Base-by-base conservation (phyloP, 106 monocot species). In the Hemerocallis citrina region DNA sequence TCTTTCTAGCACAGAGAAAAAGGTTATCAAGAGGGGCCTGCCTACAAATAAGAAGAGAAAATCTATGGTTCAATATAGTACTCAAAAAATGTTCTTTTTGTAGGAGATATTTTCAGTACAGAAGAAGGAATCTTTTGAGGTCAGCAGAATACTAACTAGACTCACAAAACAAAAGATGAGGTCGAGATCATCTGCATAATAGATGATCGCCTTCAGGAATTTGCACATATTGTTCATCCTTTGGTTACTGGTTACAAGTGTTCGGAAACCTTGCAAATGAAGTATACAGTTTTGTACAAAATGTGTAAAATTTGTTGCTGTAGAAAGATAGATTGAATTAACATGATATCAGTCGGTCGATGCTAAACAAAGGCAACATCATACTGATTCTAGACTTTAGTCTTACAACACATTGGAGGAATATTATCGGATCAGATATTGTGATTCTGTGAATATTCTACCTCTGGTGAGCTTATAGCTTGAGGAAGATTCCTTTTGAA, bases 401-500 rank as follows among this genome's bases (percentile, higher is more conserved):
- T n/a, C n/a, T n/a, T n/a, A n/a, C n/a, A n/a, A n/a, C n/a, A n/a
- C 6, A 2, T 54, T 54, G 31, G 31, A 54, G 32, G 31, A 54
- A 42, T 57, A 36, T 68, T 50, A 68, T 40, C 56, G 43, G 52
- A 22, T 36, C 40, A 32, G 37, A 31, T 3, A 12, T 10, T 5
- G 16, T 25, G 25, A 41, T 3, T 6, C 7, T 5, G 16, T 25
- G 25, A 41, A 28, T 22, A 20, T 40, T 23, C 6, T 16, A 22
- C 51, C 22, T 65, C n/a, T 32, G 32, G 54, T 1, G n/a, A 52
- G 43, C 63, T 92, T 62, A 92, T 23, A 92, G 52, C 64, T 86
- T 87, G 43, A 87, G 19, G 61, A 76, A 96, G 31, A 96, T 75
- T 35, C 81, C 79, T 74, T 78, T 96, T 41, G 50, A 68, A 57